Base-by-base conservation (phyloP, 1,139 yeast species). In the Pichia sp. region DNA sequence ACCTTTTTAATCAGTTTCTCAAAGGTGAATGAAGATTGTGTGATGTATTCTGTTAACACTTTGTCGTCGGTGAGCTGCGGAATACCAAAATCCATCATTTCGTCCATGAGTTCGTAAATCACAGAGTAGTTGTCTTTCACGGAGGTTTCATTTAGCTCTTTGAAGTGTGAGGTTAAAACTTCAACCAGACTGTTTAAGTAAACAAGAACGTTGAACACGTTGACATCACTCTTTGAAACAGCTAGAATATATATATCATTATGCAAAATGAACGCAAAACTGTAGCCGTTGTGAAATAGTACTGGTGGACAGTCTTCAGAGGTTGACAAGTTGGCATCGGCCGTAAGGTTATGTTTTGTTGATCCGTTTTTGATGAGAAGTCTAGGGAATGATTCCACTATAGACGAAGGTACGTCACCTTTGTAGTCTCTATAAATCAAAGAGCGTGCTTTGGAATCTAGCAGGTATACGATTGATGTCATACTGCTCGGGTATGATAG, bases 51-150 rank as follows among this genome's bases (percentile, higher is more conserved):
- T 66, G 90, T 88, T 52, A 92, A 71, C 58, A 92, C 85, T 68
- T 88, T 88, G 11, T 95, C 83, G 61, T 92, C 99, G 3, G 97
- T 90, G 32, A 95, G 85, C 64, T 92, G 98, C 1, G 97, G 95
- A 43, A 84, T 73, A n/a, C 98, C 98, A 62, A 72, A 92, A 64
- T 92, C 98, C 96, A 90, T 87, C 88, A 88, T 84, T 64, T 92
- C 98, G 65, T 92, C 98, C 52, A 92, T 69, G 46, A 92, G 68
- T 64, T 92, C 98, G 66, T 92, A 92, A 44, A 92, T 85, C 41
- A 92, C 79, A 35, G 90, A 95, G 64, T 88, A 92, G 62, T 92
- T 92, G 64, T 92, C 98, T 50, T 96, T 73, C 47, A 92, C 88
- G 8, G 95, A 84, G 64, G 92, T 97, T 62, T 92, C 97, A 62